Evolutionary conservation across 2,329 filamentous ascomycete genomes (phyloP).

Genomic region (Cytospora chrysosperma): DNA sequence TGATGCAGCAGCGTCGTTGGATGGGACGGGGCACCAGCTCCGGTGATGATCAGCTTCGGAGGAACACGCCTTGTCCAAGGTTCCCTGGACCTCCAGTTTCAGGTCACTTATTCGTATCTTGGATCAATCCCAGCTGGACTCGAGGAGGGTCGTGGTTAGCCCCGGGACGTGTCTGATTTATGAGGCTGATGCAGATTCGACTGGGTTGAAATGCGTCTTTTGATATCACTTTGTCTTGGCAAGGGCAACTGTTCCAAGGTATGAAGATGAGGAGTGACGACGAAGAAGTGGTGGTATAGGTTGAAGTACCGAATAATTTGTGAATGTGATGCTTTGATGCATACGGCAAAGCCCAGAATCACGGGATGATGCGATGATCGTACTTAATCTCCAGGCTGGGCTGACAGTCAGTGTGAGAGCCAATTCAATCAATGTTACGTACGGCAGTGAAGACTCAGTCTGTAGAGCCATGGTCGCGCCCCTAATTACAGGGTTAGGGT

Average conservation of each 20-base stretch:
- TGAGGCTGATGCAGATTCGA: neutral
- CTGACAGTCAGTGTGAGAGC: too few species aligned
- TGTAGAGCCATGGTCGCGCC: neutral
- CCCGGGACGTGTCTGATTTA: neutral
- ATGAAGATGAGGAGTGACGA: neutral
- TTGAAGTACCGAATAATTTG: neutral
- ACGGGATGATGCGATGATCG: neutral
- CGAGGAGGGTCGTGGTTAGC: neutral
- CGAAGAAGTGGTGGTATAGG: neutral
- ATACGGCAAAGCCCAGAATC: neutral
- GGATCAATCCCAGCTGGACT: neutral
- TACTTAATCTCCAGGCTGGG: too few species aligned
- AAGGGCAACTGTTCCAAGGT: neutral
- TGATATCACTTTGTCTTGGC: neutral
- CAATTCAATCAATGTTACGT: neutral
- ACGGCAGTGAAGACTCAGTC: neutral
- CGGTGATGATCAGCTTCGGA: neutral
- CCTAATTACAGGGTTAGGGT: neutral
- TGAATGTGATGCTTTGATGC: neutral
- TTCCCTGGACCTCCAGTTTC: neutral
- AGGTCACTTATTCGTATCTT: neutral
- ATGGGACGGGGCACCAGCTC: neutral
- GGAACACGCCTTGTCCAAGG: neutral
- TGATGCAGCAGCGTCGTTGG: neutral
- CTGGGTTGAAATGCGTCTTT: neutral